Base-by-base conservation (phyloP, 75 land plant species). In the Chamaecyparis obtusa region DNA sequence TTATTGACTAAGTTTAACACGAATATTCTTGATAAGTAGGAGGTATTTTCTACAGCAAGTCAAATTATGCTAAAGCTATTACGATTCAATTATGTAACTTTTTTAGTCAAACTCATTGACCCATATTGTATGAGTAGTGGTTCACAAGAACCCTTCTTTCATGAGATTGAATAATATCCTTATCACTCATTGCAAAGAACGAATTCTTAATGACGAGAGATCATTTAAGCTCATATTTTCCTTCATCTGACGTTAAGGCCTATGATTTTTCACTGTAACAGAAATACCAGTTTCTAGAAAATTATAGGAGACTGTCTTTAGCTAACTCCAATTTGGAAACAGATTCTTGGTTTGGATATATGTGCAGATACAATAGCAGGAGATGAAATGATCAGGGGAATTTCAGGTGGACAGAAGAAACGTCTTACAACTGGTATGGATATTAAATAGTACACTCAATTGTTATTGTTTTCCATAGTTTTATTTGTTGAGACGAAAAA, bases 381-480 rank as follows among this genome's bases (percentile, higher is more conserved):
- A n/a, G 83, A 81, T 84, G 86, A 87, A 19, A 87, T 91, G 90
- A 19, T 44, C 0, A 85, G 92, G 39, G 92, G 92, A 7, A 72
- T 89, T n/a, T 89, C 91, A 75, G 91, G 89, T 11, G 89, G 91
- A 13, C 92, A 89, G 85, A 89, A 85, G 67, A 89, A 91, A 51
- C 51, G 90, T 71, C 76, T 89, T 5, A 89, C 92, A 78, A 89
- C 87, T 39, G 91, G 91, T 91, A 48, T 36, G 43, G 1, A 14
- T 85, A 11, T 85, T 8, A 84, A 44, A 27, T 74, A 74, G 43
- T 54, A 10, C 27, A 37, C 3, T 48, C 2, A 69, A 32, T 33
- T 74, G 10, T 13, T 74, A 30, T 74, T 74, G 76, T 74, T 74
- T 74, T 64, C n/a, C 30, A 64, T 1, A 7, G 6, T 64, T 64